Base-by-base conservation (phyloP, 805 yeast genomes). In the Zygosaccharomyces pseudorouxii region DNA sequence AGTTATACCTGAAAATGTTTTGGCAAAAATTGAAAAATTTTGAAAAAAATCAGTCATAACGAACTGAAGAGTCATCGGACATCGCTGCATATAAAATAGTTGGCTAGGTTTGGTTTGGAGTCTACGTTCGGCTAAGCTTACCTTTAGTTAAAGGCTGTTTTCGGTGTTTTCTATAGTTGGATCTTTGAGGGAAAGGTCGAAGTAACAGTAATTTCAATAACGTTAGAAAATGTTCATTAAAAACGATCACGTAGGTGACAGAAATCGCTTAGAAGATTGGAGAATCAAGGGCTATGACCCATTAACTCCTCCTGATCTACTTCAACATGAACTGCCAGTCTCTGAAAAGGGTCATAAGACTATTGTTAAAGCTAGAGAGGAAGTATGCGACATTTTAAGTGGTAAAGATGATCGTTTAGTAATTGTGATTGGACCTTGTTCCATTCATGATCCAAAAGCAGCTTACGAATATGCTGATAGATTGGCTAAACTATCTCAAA, bases 341-440 rank as follows among this genome's bases (percentile, higher is more conserved):
- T 73, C 84, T 30, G 77, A 74, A 45, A 69, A 70, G 42, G 79
- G 85, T 46, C 78, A 79, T 56, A 71, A 78, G 48, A 83, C 75
- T 47, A 88, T 92, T 51, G 65, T 86, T 38, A 71, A 77, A 42
- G 97, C 93, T 42, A 81, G 98, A 71, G 78, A 84, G 53, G 83
- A 78, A 20, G 82, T 95, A 3, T 77, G 81, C 46, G 78, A 81
- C 41, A 81, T 92, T 55, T 70, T 92, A 45, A 75, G 82, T 50
- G 96, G 96, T 47, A 74, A 77, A 51, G 96, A 89, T 62, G 99
- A 92, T 71, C 77, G 97, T 56, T 70, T 92, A 55, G 76, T 93
- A 38, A 83, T 93, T 27, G 89, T 93, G 29, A 87, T 93, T 53
- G 99, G 99, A 0, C 99, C 99, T 46, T 93, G 99, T 70, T 92